phyloP scores from a whole-genome alignment of 257 asterid genomes.

The Gentiana dahurica region DNA sequence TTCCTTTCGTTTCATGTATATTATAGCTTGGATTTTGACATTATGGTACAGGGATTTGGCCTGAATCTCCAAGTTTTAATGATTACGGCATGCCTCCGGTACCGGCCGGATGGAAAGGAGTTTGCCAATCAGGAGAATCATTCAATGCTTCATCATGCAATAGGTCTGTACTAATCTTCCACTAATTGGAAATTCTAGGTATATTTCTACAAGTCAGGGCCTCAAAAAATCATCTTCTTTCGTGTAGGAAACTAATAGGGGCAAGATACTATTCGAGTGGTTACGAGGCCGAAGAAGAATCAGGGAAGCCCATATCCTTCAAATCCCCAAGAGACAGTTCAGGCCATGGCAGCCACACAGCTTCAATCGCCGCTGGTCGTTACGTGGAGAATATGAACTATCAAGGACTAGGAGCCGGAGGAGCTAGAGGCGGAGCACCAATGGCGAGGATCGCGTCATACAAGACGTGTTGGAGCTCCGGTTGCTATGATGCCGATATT shows the following conservation, averaged over 20 bases:
- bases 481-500: conserved; percentile 81
- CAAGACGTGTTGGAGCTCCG: conserved; percentile 81
- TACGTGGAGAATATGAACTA: conserved; percentile 57
- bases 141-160: conserved; percentile 78
- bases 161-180: conserved; percentile 38
- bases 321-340: conserved; percentile 72
- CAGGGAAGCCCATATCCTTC: conserved; percentile 30
- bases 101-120: conserved; percentile 84
- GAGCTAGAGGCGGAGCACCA: conserved; percentile 93
- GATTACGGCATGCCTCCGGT: conserved; percentile 81
- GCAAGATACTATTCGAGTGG: conserved; percentile 87
- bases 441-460: conserved; percentile 85
- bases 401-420: conserved; percentile 76
- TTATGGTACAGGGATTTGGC: conserved; percentile 74
- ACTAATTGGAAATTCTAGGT: neutral
- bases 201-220: too few relatives aligned
- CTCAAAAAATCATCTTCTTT: conserved; percentile 3
- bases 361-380: conserved; percentile 94
- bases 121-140: conserved; percentile 79
- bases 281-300: conserved; percentile 62
- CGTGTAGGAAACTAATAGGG: conserved; percentile 72
- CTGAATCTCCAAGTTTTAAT: conserved; percentile 81
- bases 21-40: too few relatives aligned
- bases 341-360: conserved; percentile 94
- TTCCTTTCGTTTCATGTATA: neutral